Evolutionary conservation across 805 yeast genomes (phyloP), one percentile per base, ranked within the genome.

Genomic region (Wickerhamiella azyma): DNA sequence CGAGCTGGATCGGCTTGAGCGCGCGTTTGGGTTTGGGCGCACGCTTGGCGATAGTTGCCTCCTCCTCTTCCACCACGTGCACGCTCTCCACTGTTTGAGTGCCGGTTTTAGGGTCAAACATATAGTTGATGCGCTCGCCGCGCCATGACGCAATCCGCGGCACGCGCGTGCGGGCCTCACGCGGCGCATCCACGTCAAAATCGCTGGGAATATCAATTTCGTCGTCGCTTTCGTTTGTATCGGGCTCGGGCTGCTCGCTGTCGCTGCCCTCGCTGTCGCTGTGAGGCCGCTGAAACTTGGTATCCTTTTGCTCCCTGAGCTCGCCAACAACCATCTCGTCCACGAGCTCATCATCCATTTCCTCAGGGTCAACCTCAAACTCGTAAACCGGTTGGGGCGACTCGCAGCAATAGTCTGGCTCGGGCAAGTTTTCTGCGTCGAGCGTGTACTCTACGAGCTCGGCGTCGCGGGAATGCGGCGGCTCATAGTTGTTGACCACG

Each of bases 121-220:
- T 43, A 43, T 54, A 54, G 39, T 45, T 50, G 9, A 52, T 41
- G 36, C 51, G 46, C 39, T 54, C 58, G 14, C 55, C 53, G 6
- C 39, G 39, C 54, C 55, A 53, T 21, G 30, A 46, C 28, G 50
- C 42, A 17, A 53, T 44, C 14, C 53, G 45, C 2, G 58, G 54
- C 5, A 54, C 45, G 13, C 58, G 49, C 36, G 43, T 30, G 24
- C 44, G 44, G 14, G 33, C 43, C 26, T 36, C 50, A 29, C 24
- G 28, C 7, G 46, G 35, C 3, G 18, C 21, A 9, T 41, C 41
- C 37, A 26, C 36, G 13, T 36, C 44, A 21, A 17, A n/a, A 21
- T 17, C 26, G 11, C 19, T 26, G 13, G 46, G n/a, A 3, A 32
- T 41, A 38, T 28, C 11, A 37, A 17, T n/a, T 9, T 43, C 52